Conservation (phyloP, 139 green algal genomes). For the Closterium sp. region DNA sequence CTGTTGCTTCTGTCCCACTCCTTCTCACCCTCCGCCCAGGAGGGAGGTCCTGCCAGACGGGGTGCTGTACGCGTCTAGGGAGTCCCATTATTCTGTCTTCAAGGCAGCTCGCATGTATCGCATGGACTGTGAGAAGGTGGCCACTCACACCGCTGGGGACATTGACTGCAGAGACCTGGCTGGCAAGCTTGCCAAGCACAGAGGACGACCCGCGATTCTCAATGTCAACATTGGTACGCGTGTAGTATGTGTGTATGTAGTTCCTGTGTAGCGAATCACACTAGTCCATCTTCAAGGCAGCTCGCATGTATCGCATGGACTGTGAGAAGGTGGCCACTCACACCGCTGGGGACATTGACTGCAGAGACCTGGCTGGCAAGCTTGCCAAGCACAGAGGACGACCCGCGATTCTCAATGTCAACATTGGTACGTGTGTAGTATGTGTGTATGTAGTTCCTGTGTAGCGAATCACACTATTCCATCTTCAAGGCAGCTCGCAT, state of each 20-base stretch:
- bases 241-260: background rate
- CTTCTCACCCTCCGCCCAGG: conserved; percentile 3
- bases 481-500: conserved; percentile 88
- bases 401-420: conserved; percentile 96
- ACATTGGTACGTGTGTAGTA: conserved; percentile 69
- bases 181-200: conserved; percentile 65
- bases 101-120: conserved; percentile 89
- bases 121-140: conserved; percentile 85
- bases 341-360: conserved; percentile 88
- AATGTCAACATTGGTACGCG: conserved; percentile 92
- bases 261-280: conserved; percentile 74
- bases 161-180: conserved; percentile 89
- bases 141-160: conserved; percentile 77
- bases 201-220: conserved; percentile 80
- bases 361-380: conserved; percentile 66
- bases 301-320: conserved; percentile 88
- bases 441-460: conserved; percentile 8
- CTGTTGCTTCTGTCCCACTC: background rate
- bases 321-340: conserved; percentile 71
- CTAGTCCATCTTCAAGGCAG: conserved; percentile 97
- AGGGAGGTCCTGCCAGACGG: conserved; percentile 58
- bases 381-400: conserved; percentile 67
- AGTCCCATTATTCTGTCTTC: conserved; percentile 96
- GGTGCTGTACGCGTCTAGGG: conserved; percentile 84
- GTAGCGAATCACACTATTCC: conserved; percentile 88